phyloP scores from a whole-genome alignment of 1,284 basidiomycete genomes.

The Cryptococcus sp. region DNA sequence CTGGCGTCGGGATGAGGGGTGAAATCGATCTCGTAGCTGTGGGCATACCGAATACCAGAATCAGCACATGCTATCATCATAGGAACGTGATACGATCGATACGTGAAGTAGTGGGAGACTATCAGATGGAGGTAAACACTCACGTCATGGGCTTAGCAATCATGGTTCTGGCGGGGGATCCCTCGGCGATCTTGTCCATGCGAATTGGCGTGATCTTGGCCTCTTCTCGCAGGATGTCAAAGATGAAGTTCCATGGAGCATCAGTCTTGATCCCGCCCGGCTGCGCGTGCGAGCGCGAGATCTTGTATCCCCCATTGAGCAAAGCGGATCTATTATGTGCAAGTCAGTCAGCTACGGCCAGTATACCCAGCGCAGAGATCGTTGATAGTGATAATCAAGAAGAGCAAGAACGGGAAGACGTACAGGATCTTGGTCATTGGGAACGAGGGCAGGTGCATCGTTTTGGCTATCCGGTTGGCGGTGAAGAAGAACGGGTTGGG shows the following conservation, averaged over 20 bases:
- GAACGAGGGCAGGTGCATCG: slow-evolving; percentile 42
- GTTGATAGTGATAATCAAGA: background rate
- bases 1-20: slow-evolving; percentile 67
- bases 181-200: slow-evolving; percentile 72
- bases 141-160: slow-evolving; percentile 69
- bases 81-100: too few species aligned
- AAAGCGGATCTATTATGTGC: slow-evolving; percentile 70
- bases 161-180: slow-evolving; percentile 67
- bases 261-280: slow-evolving; percentile 90
- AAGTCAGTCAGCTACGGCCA: background rate
- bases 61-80: too few species aligned
- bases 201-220: slow-evolving; percentile 74
- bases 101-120: background rate
- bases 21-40: slow-evolving; percentile 71
- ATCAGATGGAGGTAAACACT: slow-evolving; percentile 28
- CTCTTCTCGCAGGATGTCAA: slow-evolving; percentile 83
- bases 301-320: slow-evolving; percentile 76
- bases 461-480: slow-evolving; percentile 74
- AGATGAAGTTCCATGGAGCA: slow-evolving; percentile 70
- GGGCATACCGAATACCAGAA: too few species aligned
- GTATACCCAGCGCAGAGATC: background rate
- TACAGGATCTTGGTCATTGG: slow-evolving; percentile 73
- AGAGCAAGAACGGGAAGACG: slow-evolving; percentile 10
- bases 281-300: slow-evolving; percentile 87
- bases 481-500: slow-evolving; percentile 87